A percentile compares a stretch with the other conserved stretches of the same genome.
phyloP scores from a whole-genome alignment of 1,284 basidiomycete species.

The Irpex rosettiformis region DNA sequence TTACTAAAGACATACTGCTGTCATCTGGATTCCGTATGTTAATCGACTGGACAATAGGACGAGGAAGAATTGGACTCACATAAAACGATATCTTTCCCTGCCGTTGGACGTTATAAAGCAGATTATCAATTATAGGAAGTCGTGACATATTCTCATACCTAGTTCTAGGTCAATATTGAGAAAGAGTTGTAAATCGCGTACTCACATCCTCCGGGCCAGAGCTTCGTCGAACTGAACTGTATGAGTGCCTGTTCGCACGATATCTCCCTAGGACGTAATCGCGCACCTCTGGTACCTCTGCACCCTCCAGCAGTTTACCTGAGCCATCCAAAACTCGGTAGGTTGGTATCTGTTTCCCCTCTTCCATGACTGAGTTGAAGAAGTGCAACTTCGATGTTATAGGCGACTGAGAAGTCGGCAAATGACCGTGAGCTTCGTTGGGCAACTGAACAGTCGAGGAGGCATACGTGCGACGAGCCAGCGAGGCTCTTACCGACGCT shows the following conservation, averaged over 20 bases:
- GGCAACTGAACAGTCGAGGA: conserved; percentile 25
- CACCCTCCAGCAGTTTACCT: conserved; percentile 70
- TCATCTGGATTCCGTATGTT: conserved; percentile 53
- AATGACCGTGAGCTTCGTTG: conserved; percentile 34
- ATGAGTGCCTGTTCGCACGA: not conserved
- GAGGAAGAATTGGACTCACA: conserved; percentile 42
- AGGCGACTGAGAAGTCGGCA: conserved; percentile 64
- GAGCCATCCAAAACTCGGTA: conserved; percentile 80
- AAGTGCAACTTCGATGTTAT: conserved; percentile 67
- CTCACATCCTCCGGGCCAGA: conserved; percentile 69
- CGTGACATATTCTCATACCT: conserved; percentile 84
- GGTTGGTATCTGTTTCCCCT: conserved; percentile 68
- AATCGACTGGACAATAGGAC: conserved; percentile 14
- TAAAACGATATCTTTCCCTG: conserved; percentile 96
- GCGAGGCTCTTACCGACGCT: conserved; percentile 6
- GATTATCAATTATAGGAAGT: conserved; percentile 82
- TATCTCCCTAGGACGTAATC: not conserved
- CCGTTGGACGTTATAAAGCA: conserved; percentile 89
- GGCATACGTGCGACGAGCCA: conserved; percentile 21
- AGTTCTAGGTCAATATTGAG: conserved; percentile 2
- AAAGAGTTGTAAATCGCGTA: conserved; percentile 9
- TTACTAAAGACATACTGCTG: conserved; percentile 47
- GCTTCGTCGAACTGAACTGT: conserved; percentile 61
- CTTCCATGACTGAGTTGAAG: conserved; percentile 70
- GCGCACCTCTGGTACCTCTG: conserved; percentile 67